phyloP scores from a whole-genome alignment of 2,329 filamentous ascomycete genomes.

The Aspergillus arachidicola region DNA sequence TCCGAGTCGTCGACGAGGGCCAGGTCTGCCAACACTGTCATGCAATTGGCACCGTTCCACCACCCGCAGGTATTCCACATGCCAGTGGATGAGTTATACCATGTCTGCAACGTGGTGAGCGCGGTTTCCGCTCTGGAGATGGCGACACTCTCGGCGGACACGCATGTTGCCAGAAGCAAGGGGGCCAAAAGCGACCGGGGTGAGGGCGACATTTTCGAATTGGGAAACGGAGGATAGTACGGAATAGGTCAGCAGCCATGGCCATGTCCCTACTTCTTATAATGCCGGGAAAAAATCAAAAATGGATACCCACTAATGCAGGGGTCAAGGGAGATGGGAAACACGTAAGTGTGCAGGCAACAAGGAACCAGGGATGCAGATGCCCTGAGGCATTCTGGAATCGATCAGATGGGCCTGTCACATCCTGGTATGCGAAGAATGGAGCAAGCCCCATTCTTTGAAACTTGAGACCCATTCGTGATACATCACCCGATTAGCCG shows the following conservation, averaged over 20 bases:
- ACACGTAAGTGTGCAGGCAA: neutral
- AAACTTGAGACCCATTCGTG: neutral
- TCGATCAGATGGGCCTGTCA: neutral
- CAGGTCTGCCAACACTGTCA: slow-evolving; percentile 64
- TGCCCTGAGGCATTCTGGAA: slow-evolving; percentile 1
- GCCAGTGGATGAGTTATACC: slow-evolving; percentile 63
- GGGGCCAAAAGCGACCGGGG: neutral
- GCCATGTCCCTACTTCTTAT: neutral
- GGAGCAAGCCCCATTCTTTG: slow-evolving; percentile 1
- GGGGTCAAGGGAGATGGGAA: neutral
- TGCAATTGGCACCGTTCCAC: slow-evolving; percentile 73
- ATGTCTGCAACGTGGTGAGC: slow-evolving; percentile 56
- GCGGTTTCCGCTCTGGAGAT: slow-evolving; percentile 23
- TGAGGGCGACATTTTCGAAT: neutral
- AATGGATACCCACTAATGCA: neutral
- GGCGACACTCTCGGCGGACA: neutral
- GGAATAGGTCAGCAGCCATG: neutral
- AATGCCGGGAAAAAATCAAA: neutral
- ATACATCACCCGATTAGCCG: slow-evolving; percentile 1
- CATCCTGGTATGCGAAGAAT: neutral
- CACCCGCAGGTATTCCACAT: slow-evolving; percentile 68
- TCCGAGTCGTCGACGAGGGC: slow-evolving; percentile 34
- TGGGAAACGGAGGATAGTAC: neutral
- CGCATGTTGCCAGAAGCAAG: neutral
- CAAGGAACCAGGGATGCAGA: slow-evolving; percentile 6